phyloP scores from a whole-genome alignment of 202 grass and related monocot species.

The Schoenoplectus triqueter region DNA sequence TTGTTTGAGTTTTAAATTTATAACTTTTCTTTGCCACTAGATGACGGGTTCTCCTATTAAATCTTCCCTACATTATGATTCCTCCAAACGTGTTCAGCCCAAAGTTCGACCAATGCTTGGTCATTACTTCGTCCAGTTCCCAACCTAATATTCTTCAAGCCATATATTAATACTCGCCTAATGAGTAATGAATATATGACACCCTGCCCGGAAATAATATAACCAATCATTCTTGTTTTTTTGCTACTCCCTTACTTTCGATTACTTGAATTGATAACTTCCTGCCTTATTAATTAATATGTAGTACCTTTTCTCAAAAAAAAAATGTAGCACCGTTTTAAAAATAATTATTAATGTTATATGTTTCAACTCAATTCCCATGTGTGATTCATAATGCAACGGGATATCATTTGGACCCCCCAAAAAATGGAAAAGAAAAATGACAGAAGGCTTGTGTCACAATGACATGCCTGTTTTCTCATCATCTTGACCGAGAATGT shows the following conservation, averaged over 20 bases:
- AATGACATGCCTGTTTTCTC: too few relatives aligned
- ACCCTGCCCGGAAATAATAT: neutral
- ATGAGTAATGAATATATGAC: neutral
- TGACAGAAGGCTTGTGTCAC: too few relatives aligned
- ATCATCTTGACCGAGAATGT: too few relatives aligned
- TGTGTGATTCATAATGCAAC: neutral
- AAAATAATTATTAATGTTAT: neutral
- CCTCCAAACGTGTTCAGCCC: neutral
- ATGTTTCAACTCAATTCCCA: neutral
- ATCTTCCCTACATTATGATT: neutral
- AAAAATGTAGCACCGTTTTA: neutral
- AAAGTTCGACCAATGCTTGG: constrained; percentile 18
- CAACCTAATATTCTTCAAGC: constrained; percentile 20
- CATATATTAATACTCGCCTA: neutral
- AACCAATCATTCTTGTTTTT: neutral
- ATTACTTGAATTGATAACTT: neutral
- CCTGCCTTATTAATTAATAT: neutral
- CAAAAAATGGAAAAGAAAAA: too few relatives aligned
- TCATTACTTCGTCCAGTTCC: neutral
- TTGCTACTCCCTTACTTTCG: neutral
- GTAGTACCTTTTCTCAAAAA: neutral
- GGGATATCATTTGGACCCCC: too few relatives aligned
- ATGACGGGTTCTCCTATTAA: too few relatives aligned
- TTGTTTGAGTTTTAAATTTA: too few relatives aligned
- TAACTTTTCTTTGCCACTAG: too few relatives aligned